Evolutionary conservation across 441 rosid species (phyloP), one percentile per base, ranked within the genome.

Genomic region (Breynia disticha): DNA sequence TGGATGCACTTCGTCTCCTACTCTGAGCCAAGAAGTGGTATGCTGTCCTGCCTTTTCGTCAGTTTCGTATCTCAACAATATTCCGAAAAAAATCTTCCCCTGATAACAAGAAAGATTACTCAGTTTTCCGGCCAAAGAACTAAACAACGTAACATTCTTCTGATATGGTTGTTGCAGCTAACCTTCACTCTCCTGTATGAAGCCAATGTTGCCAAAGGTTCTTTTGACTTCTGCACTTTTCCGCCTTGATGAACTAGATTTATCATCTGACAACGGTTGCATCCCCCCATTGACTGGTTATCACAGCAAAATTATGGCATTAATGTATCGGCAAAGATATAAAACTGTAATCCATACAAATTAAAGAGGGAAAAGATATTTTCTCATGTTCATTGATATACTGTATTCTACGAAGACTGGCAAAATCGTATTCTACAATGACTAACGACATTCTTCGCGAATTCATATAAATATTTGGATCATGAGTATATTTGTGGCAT

Each of bases 21-120:
- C 91, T 66, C 50, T 66, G 45, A 90, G 74, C 79, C 81, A 75
- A 12, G 75, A 61, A 65, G 72, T 56, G 13, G 64, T 16, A 4
- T 60, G 63, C 16, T 15, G 54, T 54, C 17, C 60, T 2, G 15
- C 28, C 42, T 63, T 56, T n/a, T 58, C 63, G 13, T 53, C 62
- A 14, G 20, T 19, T 48, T 88, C 81, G 11, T 68, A 61, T 67
- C 74, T 76, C 64, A 88, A 69, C 62, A 91, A 70, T 69, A 84
- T 70, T 39, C 98, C 97, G 17, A 91, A 91, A 55, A 91, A 67
- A 48, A 91, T 88, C 78, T 81, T 91, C 35, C 98, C 97, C 98
- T 91, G 91, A 44, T 54, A 53, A 63, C 62, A 71, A 13, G 20
- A 16, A 55, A 52, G 62, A 37, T 19, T 42, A 19, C 45, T 28